These are phyloP conservation scores for Sporothrix inflata DNA, from an alignment of 2,329 filamentous ascomycete genomes.

Conservation along the genomic window DNA sequence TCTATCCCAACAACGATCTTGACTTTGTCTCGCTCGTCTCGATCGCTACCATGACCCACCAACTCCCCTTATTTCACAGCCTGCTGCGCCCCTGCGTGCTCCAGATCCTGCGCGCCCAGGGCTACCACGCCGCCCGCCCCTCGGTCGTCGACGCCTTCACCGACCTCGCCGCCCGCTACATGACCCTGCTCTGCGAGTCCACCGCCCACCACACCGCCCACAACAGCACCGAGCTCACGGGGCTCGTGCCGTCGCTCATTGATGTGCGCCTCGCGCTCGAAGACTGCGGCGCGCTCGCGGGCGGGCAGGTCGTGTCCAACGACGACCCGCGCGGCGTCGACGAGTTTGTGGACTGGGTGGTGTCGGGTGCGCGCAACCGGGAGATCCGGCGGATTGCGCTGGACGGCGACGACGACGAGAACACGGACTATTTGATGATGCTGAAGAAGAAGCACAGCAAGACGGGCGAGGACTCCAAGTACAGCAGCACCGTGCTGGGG, in stretches of 20 bases:
- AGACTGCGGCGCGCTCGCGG: slow-evolving; percentile 74
- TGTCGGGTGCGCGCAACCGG: slow-evolving; percentile 67
- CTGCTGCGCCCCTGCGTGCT: slow-evolving; percentile 85
- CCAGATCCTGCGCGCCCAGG: slow-evolving; percentile 87
- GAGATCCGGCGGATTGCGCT: slow-evolving; percentile 83
- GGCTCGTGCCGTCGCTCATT: slow-evolving; percentile 65
- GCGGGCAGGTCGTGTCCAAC: slow-evolving; percentile 66
- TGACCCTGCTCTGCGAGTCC: slow-evolving; percentile 72
- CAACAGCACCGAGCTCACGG: slow-evolving; percentile 67
- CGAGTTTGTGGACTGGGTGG: slow-evolving; percentile 77
- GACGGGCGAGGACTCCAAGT: slow-evolving; percentile 82
- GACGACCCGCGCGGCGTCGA: slow-evolving; percentile 78
- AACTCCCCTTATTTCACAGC: slow-evolving; percentile 64
- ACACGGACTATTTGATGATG: slow-evolving; percentile 71
- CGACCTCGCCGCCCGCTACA: slow-evolving; percentile 81
- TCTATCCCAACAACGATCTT: not conserved
- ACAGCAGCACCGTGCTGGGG: slow-evolving; percentile 81
- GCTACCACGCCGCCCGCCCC: slow-evolving; percentile 81
- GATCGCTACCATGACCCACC: slow-evolving; percentile 46
- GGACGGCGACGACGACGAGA: slow-evolving; percentile 64
- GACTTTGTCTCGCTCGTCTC: not conserved
- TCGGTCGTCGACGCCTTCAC: slow-evolving; percentile 86
- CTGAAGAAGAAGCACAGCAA: slow-evolving; percentile 94
- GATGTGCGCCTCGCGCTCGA: slow-evolving; percentile 87
- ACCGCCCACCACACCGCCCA: slow-evolving; percentile 72